Evolutionary conservation across 1,284 basidiomycete species (phyloP).

Genomic region (Rhodotorula sp.): DNA sequence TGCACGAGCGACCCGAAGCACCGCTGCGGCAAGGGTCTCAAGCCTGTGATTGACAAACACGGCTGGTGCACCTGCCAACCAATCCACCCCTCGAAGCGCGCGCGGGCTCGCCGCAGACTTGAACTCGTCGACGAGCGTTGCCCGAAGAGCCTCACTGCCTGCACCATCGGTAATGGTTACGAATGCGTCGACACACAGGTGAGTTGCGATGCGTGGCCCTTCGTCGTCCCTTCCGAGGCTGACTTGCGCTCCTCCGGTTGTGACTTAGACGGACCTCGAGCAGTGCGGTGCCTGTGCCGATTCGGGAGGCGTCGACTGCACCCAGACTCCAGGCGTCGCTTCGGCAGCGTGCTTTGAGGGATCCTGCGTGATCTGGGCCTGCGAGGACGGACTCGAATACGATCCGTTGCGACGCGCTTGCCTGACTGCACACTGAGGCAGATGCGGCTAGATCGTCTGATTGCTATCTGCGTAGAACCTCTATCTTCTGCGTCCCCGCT

Average conservation of each 20-base stretch:
- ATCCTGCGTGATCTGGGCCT: slow-evolving; percentile 3
- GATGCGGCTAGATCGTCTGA: too few species aligned
- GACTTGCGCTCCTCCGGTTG: too few species aligned
- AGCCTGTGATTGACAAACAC: not conserved
- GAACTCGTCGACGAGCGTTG: slow-evolving; percentile 13
- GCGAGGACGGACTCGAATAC: not conserved
- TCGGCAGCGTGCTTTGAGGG: slow-evolving; percentile 14
- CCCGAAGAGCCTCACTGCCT: slow-evolving; percentile 15
- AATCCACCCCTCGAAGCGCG: slow-evolving; percentile 1
- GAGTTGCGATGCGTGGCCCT: not conserved
- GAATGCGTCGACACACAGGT: slow-evolving; percentile 32
- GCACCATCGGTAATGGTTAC: slow-evolving; percentile 19
- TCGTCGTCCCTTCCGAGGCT: not conserved
- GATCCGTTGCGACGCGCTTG: too few species aligned
- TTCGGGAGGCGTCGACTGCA: slow-evolving; percentile 38
- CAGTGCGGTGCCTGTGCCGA: slow-evolving; percentile 33
- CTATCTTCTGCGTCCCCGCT: not conserved
- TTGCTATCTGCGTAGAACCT: not conserved
- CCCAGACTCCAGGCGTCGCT: slow-evolving; percentile 25
- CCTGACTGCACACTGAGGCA: too few species aligned
- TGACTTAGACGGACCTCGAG: slow-evolving; percentile 23
- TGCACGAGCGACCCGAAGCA: slow-evolving; percentile 18
- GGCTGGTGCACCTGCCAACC: too few species aligned
- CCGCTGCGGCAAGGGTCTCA: not conserved
- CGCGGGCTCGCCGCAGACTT: slow-evolving; percentile 18